These are phyloP conservation scores for Cinnamomum chago DNA, from an alignment of 164 flowering plant genomes.

Conservation along the genomic window DNA sequence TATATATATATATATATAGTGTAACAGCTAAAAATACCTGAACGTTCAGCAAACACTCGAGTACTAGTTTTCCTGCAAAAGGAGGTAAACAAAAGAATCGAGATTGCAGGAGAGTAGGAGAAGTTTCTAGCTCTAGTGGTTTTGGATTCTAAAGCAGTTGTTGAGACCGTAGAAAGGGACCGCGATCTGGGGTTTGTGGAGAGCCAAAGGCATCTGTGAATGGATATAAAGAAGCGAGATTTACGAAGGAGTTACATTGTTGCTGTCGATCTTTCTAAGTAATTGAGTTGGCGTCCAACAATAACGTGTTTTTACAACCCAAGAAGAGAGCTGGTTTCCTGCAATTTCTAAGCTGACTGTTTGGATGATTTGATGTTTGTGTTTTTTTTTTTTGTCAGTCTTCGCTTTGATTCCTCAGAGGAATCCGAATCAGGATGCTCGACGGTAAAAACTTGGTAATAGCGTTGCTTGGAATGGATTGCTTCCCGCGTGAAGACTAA, in stretches of 20 bases:
- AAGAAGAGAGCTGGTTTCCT: conserved; percentile 15
- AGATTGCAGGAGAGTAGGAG: not conserved
- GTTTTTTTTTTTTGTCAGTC: no score
- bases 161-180: not conserved
- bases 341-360: conserved; percentile 22
- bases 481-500: no score
- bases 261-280: conserved; percentile 11
- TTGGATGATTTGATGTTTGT: not conserved
- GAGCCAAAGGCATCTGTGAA: not conserved
- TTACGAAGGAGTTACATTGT: conserved; percentile 24
- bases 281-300: not conserved
- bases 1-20: no score
- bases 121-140: not conserved
- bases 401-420: no score
- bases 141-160: not conserved
- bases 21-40: not conserved
- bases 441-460: no score
- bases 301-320: conserved; percentile 10
- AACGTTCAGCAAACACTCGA: not conserved
- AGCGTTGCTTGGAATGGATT: no score
- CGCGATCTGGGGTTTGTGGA: not conserved
- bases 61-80: not conserved
- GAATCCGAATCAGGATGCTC: no score
- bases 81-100: no score
- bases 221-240: conserved; percentile 14